Conservation (phyloP, 176 grass and related monocot species). For the Aegilops umbellulata region DNA sequence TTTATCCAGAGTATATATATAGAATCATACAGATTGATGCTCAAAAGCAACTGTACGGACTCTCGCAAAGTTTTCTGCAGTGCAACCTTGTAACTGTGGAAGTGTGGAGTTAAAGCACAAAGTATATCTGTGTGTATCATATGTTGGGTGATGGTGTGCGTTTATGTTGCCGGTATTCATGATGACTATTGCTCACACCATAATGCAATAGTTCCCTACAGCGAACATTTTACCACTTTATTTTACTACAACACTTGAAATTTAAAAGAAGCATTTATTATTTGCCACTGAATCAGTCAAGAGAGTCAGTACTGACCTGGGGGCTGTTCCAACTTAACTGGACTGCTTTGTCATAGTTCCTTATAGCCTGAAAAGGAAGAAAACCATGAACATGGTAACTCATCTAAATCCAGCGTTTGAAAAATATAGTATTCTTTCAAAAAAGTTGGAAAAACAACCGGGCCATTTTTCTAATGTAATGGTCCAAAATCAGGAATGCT, state of each 20-base stretch:
- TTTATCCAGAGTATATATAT: not conserved
- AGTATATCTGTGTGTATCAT: not conserved
- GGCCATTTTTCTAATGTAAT: not conserved
- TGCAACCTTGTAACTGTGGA: not conserved
- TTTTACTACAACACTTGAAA: conserved; percentile 5
- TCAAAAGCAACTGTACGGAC: not conserved
- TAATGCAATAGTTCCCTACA: not conserved
- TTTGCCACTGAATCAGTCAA: conserved; percentile 7
- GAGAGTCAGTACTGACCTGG: conserved; percentile 42
- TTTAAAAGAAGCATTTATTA: not conserved
- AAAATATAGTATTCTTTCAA: not conserved
- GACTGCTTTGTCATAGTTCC: conserved; percentile 80
- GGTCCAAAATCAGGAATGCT: not conserved
- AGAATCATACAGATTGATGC: not conserved
- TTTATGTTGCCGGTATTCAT: not conserved
- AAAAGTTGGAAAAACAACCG: not conserved
- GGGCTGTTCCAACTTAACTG: conserved; percentile 81
- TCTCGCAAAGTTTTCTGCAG: not conserved
- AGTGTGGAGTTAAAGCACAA: not conserved
- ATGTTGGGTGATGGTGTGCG: not conserved
- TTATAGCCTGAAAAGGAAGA: conserved; percentile 55
- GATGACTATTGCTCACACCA: not conserved
- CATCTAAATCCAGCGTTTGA: not conserved
- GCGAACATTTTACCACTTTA: not conserved
- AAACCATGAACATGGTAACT: not conserved